Percentiles rank a stretch among this genome's conserved stretches.
These are phyloP conservation scores for Sclerotiophoma versabilis DNA, from an alignment of 2,329 filamentous ascomycete genomes.

Conservation along the genomic window DNA sequence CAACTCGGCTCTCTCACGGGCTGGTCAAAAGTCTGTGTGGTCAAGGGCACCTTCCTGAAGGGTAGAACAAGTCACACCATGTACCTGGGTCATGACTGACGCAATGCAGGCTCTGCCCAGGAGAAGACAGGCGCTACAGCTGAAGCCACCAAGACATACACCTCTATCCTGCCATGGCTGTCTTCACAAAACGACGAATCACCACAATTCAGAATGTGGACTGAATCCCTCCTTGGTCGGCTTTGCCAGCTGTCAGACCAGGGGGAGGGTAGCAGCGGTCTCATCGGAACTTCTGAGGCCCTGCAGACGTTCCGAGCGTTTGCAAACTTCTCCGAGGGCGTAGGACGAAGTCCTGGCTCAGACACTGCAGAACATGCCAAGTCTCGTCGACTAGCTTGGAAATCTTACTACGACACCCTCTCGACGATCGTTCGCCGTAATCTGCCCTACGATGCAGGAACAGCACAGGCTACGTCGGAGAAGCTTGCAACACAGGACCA, in stretches of 20 bases:
- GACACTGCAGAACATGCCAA: constrained; percentile 31
- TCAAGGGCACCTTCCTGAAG: constrained; percentile 80
- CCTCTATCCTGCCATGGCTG: constrained; percentile 70
- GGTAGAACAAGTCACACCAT: constrained; percentile 58
- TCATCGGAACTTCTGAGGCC: constrained; percentile 44
- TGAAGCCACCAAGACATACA: constrained; percentile 73
- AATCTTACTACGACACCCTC: constrained; percentile 80
- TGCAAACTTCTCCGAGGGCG: constrained; percentile 69
- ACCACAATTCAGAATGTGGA: constrained; percentile 75
- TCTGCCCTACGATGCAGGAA: constrained; percentile 63
- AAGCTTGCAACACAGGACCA: constrained; percentile 31
- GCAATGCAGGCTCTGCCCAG: constrained; percentile 53
- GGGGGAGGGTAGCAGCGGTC: constrained; percentile 52
- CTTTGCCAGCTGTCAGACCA: constrained; percentile 74
- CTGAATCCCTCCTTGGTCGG: constrained; percentile 77
- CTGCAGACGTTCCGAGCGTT: constrained; percentile 65
- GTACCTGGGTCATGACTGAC: constrained; percentile 15
- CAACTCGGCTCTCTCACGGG: constrained; percentile 60
- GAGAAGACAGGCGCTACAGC: constrained; percentile 50
- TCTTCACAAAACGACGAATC: constrained; percentile 56
- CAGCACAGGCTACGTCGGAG: constrained; percentile 35
- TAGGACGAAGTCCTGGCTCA: constrained; percentile 24
- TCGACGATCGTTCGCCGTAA: constrained; percentile 76
- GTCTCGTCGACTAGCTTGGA: constrained; percentile 74
- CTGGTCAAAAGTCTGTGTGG: constrained; percentile 83